These are phyloP conservation scores for Fusarium staphyleae DNA, from an alignment of 2,329 filamentous ascomycete species.

Conservation along the genomic window DNA sequence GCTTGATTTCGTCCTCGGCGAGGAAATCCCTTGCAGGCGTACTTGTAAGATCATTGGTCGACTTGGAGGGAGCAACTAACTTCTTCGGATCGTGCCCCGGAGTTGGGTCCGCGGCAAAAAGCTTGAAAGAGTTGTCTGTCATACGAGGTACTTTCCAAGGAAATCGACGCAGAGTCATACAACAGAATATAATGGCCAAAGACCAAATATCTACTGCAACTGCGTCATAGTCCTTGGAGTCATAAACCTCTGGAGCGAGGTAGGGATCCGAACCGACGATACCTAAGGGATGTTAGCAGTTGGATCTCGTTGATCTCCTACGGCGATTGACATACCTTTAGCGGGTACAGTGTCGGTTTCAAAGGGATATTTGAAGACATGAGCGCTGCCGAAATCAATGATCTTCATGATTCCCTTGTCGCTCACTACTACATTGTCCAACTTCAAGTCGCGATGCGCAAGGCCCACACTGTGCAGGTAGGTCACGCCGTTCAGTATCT, in stretches of 20 bases:
- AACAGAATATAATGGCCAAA: constrained; percentile 97
- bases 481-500: constrained; percentile 92
- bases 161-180: constrained; percentile 94
- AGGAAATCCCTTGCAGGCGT: constrained; percentile 51
- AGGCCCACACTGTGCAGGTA: constrained; percentile 96
- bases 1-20: constrained; percentile 45
- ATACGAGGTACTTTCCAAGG: constrained; percentile 95
- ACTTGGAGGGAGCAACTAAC: constrained; percentile 56
- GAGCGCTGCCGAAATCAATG: constrained; percentile 97
- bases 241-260: constrained; percentile 94
- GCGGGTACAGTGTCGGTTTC: constrained; percentile 68
- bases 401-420: constrained; percentile 98
- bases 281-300: constrained; percentile 48
- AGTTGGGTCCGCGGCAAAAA: constrained; percentile 87
- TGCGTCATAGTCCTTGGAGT: constrained; percentile 90
- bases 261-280: constrained; percentile 90
- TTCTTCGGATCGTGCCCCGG: constrained; percentile 70
- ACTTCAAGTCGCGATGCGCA: constrained; percentile 91
- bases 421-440: constrained; percentile 98
- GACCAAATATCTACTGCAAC: constrained; percentile 98
- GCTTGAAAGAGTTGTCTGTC: constrained; percentile 92
- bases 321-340: constrained; percentile 44
- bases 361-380: constrained; percentile 97
- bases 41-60: constrained; percentile 53
- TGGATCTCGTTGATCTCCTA: not conserved